phyloP scores from a whole-genome alignment of 768 basidiomycete genomes.

The Lactifluus pinguis region DNA sequence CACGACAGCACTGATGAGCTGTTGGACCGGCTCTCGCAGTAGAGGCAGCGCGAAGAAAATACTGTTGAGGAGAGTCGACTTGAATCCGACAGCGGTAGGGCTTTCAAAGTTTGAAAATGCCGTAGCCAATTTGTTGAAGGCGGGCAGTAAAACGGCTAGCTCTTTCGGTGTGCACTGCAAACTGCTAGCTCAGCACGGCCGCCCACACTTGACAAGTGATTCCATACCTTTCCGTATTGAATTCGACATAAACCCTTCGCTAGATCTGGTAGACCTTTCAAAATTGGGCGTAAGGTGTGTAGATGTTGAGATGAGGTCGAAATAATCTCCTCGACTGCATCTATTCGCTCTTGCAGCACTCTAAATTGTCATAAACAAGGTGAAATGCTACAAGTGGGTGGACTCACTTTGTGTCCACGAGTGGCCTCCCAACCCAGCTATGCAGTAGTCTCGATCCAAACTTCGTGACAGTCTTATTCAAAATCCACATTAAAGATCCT shows the following conservation, averaged over 20 bases:
- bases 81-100: constrained; percentile 46
- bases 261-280: constrained; percentile 78
- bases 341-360: constrained; percentile 61
- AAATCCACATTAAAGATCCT: constrained; percentile 77
- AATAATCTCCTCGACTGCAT: constrained; percentile 80
- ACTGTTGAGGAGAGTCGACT: constrained; percentile 57
- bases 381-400: background rate
- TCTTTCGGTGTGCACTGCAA: constrained; percentile 75
- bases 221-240: constrained; percentile 77
- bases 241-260: constrained; percentile 79
- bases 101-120: constrained; percentile 45
- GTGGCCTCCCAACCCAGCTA: constrained; percentile 80
- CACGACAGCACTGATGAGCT: constrained; percentile 48
- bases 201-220: background rate
- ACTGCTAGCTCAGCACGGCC: background rate
- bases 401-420: constrained; percentile 57
- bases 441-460: constrained; percentile 82
- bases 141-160: constrained; percentile 61
- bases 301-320: constrained; percentile 52
- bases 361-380: constrained; percentile 30
- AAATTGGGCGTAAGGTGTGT: constrained; percentile 54
- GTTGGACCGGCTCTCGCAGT: constrained; percentile 44
- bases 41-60: constrained; percentile 63
- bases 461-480: constrained; percentile 80
- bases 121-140: constrained; percentile 60